Percentiles rank a stretch among this genome's conserved stretches.
Evolutionary conservation across 202 grass and related monocot species (phyloP).

Genomic region (Cymbopogon flexuosus): DNA sequence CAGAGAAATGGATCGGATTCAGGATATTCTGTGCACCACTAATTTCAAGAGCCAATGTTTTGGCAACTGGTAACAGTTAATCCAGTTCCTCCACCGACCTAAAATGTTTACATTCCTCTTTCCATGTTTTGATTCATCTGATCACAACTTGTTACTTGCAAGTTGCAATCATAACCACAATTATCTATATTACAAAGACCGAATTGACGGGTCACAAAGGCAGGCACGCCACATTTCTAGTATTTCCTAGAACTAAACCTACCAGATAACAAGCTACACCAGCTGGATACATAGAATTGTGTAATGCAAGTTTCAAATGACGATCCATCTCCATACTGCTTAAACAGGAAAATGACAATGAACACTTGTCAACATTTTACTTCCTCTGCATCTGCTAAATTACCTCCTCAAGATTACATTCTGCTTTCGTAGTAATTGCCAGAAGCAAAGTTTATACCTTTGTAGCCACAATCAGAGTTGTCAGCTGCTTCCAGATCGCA

Average conservation of each 20-base stretch:
- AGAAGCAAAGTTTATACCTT: not conserved
- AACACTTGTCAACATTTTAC: not conserved
- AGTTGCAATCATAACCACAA: not conserved
- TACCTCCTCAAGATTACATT: not conserved
- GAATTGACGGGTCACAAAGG: not conserved
- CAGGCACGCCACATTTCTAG: not conserved
- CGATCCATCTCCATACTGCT: not conserved
- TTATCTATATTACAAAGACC: not conserved
- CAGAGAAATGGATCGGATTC: not conserved
- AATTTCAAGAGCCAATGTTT: not conserved
- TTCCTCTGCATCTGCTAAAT: not conserved
- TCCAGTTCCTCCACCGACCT: too few relatives aligned
- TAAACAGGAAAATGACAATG: not conserved
- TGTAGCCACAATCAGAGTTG: not conserved
- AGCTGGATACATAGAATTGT: not conserved
- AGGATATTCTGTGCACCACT: not conserved
- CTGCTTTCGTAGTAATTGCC: not conserved
- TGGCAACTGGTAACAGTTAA: not conserved
- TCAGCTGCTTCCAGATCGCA: slow-evolving; percentile 1
- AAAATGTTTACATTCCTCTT: not conserved
- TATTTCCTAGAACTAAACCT: not conserved
- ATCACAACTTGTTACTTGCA: not conserved
- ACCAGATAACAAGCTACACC: not conserved
- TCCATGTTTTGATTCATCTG: not conserved
- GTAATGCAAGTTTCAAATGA: not conserved